Evolutionary conservation across 257 asterid genomes (phyloP), one percentile per base, ranked within the genome.

Genomic region (Henckelia pumila): DNA sequence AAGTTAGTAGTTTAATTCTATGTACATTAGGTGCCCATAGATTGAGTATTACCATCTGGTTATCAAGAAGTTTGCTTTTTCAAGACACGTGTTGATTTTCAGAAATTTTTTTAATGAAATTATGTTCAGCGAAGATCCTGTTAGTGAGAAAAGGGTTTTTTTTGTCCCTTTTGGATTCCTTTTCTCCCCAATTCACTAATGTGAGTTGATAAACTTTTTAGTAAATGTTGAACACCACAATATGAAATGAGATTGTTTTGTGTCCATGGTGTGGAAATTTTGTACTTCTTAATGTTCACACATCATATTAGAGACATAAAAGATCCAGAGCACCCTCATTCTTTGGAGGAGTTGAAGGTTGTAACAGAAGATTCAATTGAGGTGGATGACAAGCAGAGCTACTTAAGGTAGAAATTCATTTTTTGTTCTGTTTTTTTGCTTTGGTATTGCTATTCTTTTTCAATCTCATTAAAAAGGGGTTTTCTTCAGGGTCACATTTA

Each of bases 301-400:
- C 96, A 93, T 73, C 91, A 88, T 83, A 85, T 93, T 65, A 88
- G 98, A 90, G 98, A 90, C 76, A 86, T 93, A 75, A 93, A 93
- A 84, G 98, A 93, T 77, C 98, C 98, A 50, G 97, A 93, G 75
- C 96, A 93, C 75, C 95, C 96, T 61, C 88, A 90, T 75, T 88
- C 98, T 63, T 79, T 89, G 86, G 98, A 93, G 82, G 89, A 89
- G 81, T 78, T 93, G 76, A 90, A 93, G 80, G 98, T 93, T 71
- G 80, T 89, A 29, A 72, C 96, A 11, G 98, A 93, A 84, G 96
- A 90, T 80, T 81, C 94, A 37, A 69, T 89, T 78, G 97, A 90
- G 76, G 88, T 93, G 50, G 90, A 93, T 69, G 97, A 93, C 76
- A 56, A 75, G 67, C 68, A n/a, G 19, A 86, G 94, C 81, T 69